Conservation (phyloP, 352 stramenopile species). For the Phytophthora cactorum region DNA sequence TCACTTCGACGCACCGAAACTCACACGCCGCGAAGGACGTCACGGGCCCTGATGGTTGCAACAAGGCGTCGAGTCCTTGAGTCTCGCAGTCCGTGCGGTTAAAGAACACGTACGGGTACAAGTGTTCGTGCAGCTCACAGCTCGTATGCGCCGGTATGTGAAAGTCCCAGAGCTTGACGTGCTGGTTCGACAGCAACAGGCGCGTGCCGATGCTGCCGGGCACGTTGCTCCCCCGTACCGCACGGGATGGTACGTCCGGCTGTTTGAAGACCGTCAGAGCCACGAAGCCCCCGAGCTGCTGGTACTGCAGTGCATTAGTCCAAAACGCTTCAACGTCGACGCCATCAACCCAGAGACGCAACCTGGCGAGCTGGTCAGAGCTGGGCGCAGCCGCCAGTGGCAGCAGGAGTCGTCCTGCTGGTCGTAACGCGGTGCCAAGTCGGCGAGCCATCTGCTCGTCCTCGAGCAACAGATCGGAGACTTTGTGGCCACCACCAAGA, state of each 20-base stretch:
- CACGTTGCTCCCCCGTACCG: conserved; percentile 12
- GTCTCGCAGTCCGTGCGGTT: conserved; percentile 44
- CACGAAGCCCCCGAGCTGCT: conserved; percentile 24
- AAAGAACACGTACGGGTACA: conserved; percentile 50
- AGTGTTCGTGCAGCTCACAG: conserved; percentile 47
- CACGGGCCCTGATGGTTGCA: conserved; percentile 31
- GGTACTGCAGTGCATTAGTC: conserved; percentile 16
- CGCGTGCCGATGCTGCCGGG: conserved; percentile 33
- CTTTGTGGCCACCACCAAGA: conserved; percentile 17
- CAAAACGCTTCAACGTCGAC: conserved; percentile 16
- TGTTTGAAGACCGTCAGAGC: conserved; percentile 37
- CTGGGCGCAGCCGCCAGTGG: conserved; percentile 25
- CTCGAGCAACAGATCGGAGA: conserved; percentile 28
- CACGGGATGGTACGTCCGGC: conserved; percentile 5
- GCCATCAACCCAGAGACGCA: conserved; percentile 31
- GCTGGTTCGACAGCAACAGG: conserved; percentile 40
- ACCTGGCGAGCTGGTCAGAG: conserved; percentile 9
- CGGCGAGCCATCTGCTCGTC: conserved; percentile 31
- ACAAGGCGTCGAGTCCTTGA: conserved; percentile 32
- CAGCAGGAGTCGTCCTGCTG: conserved; percentile 41
- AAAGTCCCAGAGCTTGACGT: conserved; percentile 54
- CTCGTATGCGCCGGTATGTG: conserved; percentile 27
- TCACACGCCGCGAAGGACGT: conserved; percentile 36
- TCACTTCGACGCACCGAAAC: conserved; percentile 44
- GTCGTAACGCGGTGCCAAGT: conserved; percentile 24